Percentiles rank a stretch among this genome's conserved stretches.
These are phyloP conservation scores for Zygoascus tannicola DNA, from an alignment of 805 yeast species.

Conservation along the genomic window DNA sequence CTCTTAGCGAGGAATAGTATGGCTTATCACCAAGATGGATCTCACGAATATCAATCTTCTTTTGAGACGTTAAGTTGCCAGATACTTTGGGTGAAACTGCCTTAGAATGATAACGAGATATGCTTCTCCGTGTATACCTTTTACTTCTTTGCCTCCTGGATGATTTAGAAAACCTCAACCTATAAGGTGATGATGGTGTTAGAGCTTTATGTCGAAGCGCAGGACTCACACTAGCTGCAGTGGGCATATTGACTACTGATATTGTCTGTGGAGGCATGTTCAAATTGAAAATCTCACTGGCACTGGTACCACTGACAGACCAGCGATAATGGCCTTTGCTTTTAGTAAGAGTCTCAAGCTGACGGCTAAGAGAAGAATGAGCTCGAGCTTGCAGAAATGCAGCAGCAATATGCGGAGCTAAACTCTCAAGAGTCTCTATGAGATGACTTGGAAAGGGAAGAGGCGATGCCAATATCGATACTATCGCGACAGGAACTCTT, in stretches of 20 bases:
- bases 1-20: slow-evolving; percentile 10
- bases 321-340: neutral
- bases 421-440: slow-evolving; percentile 14
- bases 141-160: neutral
- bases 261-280: neutral
- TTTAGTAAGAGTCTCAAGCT: slow-evolving; percentile 12
- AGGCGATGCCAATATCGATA: slow-evolving; percentile 24
- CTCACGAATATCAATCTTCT: neutral
- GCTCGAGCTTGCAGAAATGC: slow-evolving; percentile 22
- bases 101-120: neutral
- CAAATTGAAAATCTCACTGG: neutral
- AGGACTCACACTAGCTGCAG: neutral
- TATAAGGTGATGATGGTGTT: neutral
- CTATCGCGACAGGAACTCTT: slow-evolving; percentile 25
- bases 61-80: neutral
- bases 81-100: neutral
- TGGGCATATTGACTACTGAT: neutral
- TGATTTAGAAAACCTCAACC: neutral
- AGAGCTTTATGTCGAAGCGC: neutral
- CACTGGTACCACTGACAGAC: neutral
- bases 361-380: slow-evolving; percentile 19
- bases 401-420: slow-evolving; percentile 26
- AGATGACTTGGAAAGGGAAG: slow-evolving; percentile 25
- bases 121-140: neutral
- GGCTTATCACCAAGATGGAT: neutral